Evolutionary conservation across 2,329 filamentous ascomycete species (phyloP), one percentile per base, ranked within the genome.

Genomic region (Fusarium sacchari): DNA sequence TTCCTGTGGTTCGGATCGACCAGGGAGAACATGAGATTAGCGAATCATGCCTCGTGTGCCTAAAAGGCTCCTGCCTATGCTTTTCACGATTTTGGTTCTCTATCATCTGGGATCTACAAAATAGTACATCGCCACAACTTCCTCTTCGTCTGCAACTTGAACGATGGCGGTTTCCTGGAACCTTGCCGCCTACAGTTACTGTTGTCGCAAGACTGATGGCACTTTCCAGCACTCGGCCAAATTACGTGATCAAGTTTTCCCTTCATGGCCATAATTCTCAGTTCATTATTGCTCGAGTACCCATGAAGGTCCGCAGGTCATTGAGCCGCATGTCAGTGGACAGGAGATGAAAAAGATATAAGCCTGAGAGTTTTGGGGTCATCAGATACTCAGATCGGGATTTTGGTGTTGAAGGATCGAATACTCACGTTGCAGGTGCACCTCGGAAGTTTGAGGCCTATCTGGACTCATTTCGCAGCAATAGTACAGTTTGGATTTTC

Each of bases 341-440:
- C 1, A 15, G 0, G 1, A 11, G 22, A 13, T 49, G 46, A 28
- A 9, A 7, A 2, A 32, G 1, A 11, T 49, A 49, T 2, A 49
- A 32, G 0, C 46, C 46, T 0, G 28, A 32, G 18, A 3, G 0
- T 11, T 49, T 49, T 32, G 15, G 46, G 8, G 9, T 2, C 7
- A 8, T 7, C 0, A 18, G 15, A n/a, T 10, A 7, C 3, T 0
- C 3, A 18, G 7, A 13, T 11, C 7, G 1, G 1, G 3, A 18
- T 6, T 0, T 0, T 6, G 28, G 1, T 6, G 3, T 0, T 18
- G 11, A 1, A 2, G 6, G 7, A n/a, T 9, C 3, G 2, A 13
- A 10, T 10, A 32, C 15, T 49, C 4, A 49, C 3, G 3, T 3
- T 32, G 3, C 1, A 4, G 7, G 10, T n/a, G 7, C 0, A 6